These are phyloP conservation scores for Coleophoma crateriformis DNA, from an alignment of 2,329 filamentous ascomycete genomes.

Conservation along the genomic window DNA sequence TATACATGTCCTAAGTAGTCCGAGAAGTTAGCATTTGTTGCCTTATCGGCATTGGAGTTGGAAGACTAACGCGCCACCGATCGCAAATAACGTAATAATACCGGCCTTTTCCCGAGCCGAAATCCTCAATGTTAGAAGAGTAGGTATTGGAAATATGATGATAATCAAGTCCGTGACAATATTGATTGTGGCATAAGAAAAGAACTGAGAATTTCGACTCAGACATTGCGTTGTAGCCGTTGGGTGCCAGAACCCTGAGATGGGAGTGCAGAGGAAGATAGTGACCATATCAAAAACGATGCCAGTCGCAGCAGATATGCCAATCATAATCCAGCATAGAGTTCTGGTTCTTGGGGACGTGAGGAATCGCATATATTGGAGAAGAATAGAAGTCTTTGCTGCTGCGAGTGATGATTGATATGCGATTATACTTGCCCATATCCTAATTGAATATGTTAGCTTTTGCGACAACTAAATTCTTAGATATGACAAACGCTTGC, in stretches of 20 bases:
- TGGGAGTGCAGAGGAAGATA: neutral
- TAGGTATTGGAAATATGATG: neutral
- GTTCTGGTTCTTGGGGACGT: neutral
- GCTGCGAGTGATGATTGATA: neutral
- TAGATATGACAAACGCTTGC: neutral
- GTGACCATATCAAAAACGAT: neutral
- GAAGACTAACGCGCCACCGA: no score
- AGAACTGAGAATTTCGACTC: neutral
- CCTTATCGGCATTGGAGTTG: no score
- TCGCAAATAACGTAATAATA: no score
- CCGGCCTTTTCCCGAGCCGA: no score
- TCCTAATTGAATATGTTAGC: neutral
- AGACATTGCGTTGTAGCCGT: neutral
- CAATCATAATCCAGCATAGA: neutral
- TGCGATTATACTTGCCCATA: neutral
- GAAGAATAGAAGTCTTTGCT: neutral
- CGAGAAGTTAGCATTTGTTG: no score
- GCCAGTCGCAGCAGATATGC: neutral
- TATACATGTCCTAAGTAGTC: no score
- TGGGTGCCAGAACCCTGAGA: neutral
- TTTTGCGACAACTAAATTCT: neutral
- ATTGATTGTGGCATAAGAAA: neutral
- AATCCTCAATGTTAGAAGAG: neutral
- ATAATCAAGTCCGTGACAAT: neutral
- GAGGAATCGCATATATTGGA: neutral